Evolutionary conservation across 163 green algal species (phyloP), one percentile per base, ranked within the genome.

Genomic region (Chloroidium sp.): DNA sequence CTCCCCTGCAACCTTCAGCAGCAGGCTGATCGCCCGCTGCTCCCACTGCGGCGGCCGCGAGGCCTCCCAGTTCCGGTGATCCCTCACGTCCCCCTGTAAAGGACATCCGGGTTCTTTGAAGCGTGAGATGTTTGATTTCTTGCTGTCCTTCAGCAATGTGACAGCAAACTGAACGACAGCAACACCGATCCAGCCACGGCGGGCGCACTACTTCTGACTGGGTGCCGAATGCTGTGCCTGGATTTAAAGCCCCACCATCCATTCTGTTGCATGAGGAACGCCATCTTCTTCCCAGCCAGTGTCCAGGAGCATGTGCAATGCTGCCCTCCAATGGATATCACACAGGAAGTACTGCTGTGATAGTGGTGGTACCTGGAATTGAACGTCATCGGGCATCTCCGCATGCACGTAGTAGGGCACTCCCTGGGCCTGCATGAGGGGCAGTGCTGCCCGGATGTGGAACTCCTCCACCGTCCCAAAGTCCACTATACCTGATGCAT

Each of bases 331-430:
- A 36, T 36, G 36, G 36, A 36, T 36, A 36, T 36, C 36, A 36
- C 36, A 36, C 36, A 36, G 36, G 36, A 36, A 36, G 36, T 36
- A 36, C 36, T 36, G 36, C 36, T 36, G 36, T 36, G 36, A 36
- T 36, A 36, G 36, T 36, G 36, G 36, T 36, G 36, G 36, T 10
- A 14, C 1, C 60, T 82, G 12, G 6, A 78, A 14, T 4, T 69
- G 6, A 75, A 61, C 75, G 4, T 68, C 79, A 60, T 90, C 80
- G 62, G 88, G 84, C 13, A 97, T 69, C 89, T 98, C 95, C 1
- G 95, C 93, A 80, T 98, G 95, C n/a, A 97, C 85, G 69, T 94
- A 89, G 74, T 93, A 86, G 0, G 92, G 92, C 69, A 92, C 88
- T 6, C 92, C 93, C 59, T 89, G 81, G 2, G 75, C 72, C 77